These are phyloP conservation scores for Lignosus rhinocerotis DNA, from an alignment of 1,284 basidiomycete genomes.

Conservation along the genomic window DNA sequence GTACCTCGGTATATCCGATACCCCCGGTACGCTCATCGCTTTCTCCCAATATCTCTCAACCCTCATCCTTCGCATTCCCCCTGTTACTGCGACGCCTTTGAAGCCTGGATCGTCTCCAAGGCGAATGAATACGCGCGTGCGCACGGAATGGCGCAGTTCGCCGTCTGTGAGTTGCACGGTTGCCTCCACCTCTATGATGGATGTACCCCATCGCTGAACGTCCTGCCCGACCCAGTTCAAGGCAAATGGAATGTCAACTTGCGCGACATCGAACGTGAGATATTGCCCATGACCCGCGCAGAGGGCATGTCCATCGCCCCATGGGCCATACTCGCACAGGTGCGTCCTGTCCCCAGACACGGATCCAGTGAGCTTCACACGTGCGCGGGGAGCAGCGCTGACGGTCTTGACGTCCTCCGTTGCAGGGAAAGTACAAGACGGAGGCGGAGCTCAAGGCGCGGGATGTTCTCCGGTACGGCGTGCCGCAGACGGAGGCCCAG, in stretches of 20 bases:
- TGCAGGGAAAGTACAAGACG: conserved; percentile 18
- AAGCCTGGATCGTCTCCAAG: conserved; percentile 52
- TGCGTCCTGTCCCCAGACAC: conserved; percentile 6
- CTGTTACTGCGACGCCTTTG: not conserved
- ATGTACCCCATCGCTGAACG: too few relatives aligned
- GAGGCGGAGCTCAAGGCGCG: conserved; percentile 41
- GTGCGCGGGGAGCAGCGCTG: not conserved
- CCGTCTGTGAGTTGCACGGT: conserved; percentile 34
- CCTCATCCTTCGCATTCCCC: not conserved
- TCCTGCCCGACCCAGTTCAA: conserved; percentile 34
- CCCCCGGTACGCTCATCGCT: conserved; percentile 30
- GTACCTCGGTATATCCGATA: conserved; percentile 43
- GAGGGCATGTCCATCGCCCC: conserved; percentile 19
- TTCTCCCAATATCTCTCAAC: not conserved
- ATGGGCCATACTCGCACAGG: conserved; percentile 24
- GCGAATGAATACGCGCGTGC: conserved; percentile 53
- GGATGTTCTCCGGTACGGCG: conserved; percentile 26
- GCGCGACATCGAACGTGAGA: conserved; percentile 21
- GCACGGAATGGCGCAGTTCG: conserved; percentile 48
- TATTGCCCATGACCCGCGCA: conserved; percentile 19
- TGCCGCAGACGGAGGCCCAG: conserved; percentile 17
- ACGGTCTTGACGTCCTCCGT: not conserved
- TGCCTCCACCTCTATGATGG: not conserved
- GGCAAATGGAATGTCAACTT: conserved; percentile 48
- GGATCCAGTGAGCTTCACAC: not conserved